A percentile compares a stretch with the other conserved stretches of the same genome.
Evolutionary conservation across 805 yeast genomes (phyloP).

Genomic region (Yamadazyma tumulicola): DNA sequence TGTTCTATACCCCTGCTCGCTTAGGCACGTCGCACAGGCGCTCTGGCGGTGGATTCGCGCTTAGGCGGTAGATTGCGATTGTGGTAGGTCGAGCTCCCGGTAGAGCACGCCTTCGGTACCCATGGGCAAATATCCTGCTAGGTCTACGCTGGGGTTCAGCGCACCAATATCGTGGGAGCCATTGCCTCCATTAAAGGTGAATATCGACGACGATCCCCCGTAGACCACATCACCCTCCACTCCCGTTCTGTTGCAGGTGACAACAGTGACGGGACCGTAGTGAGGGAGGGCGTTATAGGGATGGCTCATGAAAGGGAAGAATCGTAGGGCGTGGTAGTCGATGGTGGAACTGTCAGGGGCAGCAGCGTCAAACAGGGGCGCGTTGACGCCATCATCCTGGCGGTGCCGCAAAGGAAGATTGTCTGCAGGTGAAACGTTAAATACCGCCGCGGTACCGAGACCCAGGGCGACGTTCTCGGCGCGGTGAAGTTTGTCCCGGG

Average conservation of each 20-base stretch:
- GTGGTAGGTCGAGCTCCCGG: slow-evolving; percentile 39
- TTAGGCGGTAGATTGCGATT: too few species aligned
- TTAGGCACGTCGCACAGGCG: too few species aligned
- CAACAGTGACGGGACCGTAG: slow-evolving; percentile 32
- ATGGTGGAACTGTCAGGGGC: slow-evolving; percentile 49
- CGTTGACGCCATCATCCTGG: too few species aligned
- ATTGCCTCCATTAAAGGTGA: slow-evolving; percentile 40
- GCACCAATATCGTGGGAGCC: slow-evolving; percentile 33
- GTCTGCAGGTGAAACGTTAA: neutral
- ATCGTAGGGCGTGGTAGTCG: slow-evolving; percentile 72
- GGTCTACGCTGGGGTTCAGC: slow-evolving; percentile 47
- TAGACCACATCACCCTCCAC: slow-evolving; percentile 66
- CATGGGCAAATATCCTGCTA: slow-evolving; percentile 56
- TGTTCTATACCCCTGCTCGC: too few species aligned
- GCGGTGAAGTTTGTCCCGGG: slow-evolving; percentile 11
- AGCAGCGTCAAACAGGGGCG: slow-evolving; percentile 14
- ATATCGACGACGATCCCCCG: slow-evolving; percentile 62
- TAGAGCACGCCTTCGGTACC: slow-evolving; percentile 63
- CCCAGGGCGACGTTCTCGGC: slow-evolving; percentile 1
- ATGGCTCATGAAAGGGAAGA: slow-evolving; percentile 57
- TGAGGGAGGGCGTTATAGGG: slow-evolving; percentile 21
- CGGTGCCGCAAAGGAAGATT: neutral
- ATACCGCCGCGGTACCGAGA: neutral
- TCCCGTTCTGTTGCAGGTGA: slow-evolving; percentile 72
- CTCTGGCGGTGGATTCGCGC: too few species aligned